A percentile compares a stretch with the other conserved stretches of the same genome.
phyloP scores from a whole-genome alignment of 768 basidiomycete species.

The Tylopilus rubrobrunneus region DNA sequence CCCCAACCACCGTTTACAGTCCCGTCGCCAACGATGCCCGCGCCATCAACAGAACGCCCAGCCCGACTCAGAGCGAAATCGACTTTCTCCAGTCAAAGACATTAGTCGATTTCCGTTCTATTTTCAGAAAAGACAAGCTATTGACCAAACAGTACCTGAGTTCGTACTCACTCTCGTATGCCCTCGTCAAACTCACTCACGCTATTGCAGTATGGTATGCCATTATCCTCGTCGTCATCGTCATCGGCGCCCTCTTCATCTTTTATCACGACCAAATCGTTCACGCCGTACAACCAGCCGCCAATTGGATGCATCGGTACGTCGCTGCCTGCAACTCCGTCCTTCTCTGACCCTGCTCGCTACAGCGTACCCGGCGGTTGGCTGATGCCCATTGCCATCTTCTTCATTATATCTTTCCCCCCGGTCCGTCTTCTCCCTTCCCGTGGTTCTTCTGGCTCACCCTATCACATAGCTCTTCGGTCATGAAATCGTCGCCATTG shows the following conservation, averaged over 20 bases:
- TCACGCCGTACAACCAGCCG: slow-evolving; percentile 41
- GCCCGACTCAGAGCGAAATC: slow-evolving; percentile 61
- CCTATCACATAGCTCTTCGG: slow-evolving; percentile 63
- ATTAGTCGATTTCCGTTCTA: slow-evolving; percentile 43
- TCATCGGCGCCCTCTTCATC: slow-evolving; percentile 49
- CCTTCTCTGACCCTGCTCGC: background rate
- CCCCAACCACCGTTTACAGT: slow-evolving; percentile 1
- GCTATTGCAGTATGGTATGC: slow-evolving; percentile 45
- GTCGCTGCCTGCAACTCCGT: background rate
- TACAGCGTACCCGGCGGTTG: slow-evolving; percentile 56
- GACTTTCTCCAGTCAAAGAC: slow-evolving; percentile 38
- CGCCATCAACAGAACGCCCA: slow-evolving; percentile 44
- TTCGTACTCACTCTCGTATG: slow-evolving; percentile 30
- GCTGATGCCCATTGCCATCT: slow-evolving; percentile 74
- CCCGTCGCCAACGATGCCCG: slow-evolving; percentile 17
- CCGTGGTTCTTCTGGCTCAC: slow-evolving; percentile 3
- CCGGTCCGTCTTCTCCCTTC: slow-evolving; percentile 44
- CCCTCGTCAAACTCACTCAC: background rate
- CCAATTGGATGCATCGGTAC: slow-evolving; percentile 43
- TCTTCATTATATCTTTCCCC: slow-evolving; percentile 85
- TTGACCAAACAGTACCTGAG: slow-evolving; percentile 54
- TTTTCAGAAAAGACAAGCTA: slow-evolving; percentile 48
- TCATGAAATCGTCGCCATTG: slow-evolving; percentile 85
- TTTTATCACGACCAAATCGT: slow-evolving; percentile 64
- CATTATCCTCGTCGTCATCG: slow-evolving; percentile 41